Percentiles rank a stretch among this genome's conserved stretches.
Conservation (phyloP, 1,284 basidiomycete genomes). For the Ganoderma lingzhi region DNA sequence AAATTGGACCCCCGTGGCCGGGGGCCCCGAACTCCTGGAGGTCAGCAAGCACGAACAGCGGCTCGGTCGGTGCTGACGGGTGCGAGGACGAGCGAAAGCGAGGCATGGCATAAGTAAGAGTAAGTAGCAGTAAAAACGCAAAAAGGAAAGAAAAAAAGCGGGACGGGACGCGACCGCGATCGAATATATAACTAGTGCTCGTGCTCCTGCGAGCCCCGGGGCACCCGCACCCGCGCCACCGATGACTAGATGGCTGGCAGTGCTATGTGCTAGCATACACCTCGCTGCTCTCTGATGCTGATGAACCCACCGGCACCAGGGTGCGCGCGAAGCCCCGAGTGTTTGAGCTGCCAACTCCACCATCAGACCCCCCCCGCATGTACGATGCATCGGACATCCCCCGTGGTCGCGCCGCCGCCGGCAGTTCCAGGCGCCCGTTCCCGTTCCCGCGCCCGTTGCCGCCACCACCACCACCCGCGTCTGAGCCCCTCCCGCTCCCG, state of each 20-base stretch:
- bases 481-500: conserved; percentile 47
- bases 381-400: conserved; percentile 57
- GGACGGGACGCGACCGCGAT: neutral
- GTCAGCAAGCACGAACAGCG: conserved; percentile 23
- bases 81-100: conserved; percentile 7
- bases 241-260: neutral
- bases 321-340: conserved; percentile 30
- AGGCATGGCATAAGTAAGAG: neutral
- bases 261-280: conserved; percentile 10
- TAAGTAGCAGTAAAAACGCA: neutral
- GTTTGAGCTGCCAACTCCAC: conserved; percentile 16
- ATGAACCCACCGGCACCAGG: neutral
- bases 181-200: conserved; percentile 5
- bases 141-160: neutral
- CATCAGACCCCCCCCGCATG: conserved; percentile 37
- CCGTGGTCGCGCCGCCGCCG: conserved; percentile 52
- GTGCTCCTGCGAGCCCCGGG: neutral
- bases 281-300: conserved; percentile 6
- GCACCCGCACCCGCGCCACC: neutral
- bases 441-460: conserved; percentile 29
- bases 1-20: conserved; percentile 11
- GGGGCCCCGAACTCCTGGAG: conserved; percentile 30
- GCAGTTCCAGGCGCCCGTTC: conserved; percentile 31
- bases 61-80: conserved; percentile 10
- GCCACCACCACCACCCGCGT: conserved; percentile 42